Percentiles rank a stretch among this genome's conserved stretches.
Conservation (phyloP, 768 basidiomycete genomes). For the Pholiota conissans region DNA sequence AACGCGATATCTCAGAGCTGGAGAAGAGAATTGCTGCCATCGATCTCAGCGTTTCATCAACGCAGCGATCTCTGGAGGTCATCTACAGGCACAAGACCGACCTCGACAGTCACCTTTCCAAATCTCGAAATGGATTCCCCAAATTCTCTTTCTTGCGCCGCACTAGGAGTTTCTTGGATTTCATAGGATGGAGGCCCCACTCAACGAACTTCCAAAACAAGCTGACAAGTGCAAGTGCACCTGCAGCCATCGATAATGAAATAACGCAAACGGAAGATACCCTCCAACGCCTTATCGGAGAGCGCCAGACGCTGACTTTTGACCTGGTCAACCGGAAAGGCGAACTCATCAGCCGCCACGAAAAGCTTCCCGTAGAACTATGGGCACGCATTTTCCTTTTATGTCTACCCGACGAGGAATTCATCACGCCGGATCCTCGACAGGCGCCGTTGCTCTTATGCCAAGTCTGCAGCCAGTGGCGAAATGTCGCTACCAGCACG, state of each 20-base stretch:
- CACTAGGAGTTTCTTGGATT: conserved; percentile 2
- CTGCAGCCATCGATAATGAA: not conserved
- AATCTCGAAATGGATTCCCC: not conserved
- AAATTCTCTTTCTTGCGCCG: conserved; percentile 5
- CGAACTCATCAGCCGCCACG: not conserved
- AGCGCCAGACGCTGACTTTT: not conserved
- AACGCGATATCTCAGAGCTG: conserved; percentile 11
- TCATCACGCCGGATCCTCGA: conserved; percentile 16
- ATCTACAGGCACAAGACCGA: conserved; percentile 4
- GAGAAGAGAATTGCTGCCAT: conserved; percentile 8
- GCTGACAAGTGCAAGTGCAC: not conserved
- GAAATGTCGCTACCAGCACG: conserved; percentile 18
- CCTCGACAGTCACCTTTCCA: not conserved
- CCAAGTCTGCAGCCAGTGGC: conserved; percentile 22
- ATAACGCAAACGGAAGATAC: not conserved
- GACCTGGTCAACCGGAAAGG: not conserved
- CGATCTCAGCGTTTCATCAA: conserved; percentile 13
- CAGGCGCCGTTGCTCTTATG: conserved; percentile 22
- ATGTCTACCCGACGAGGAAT: conserved; percentile 19
- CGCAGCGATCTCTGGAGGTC: conserved; percentile 2
- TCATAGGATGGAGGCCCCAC: not conserved
- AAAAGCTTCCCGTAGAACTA: conserved; percentile 19
- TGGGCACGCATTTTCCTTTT: conserved; percentile 25
- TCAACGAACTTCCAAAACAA: not conserved
- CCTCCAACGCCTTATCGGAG: not conserved